Evolutionary conservation across 306 rosid genomes (phyloP), one percentile per base, ranked within the genome.

Genomic region (Citrullus amarus): DNA sequence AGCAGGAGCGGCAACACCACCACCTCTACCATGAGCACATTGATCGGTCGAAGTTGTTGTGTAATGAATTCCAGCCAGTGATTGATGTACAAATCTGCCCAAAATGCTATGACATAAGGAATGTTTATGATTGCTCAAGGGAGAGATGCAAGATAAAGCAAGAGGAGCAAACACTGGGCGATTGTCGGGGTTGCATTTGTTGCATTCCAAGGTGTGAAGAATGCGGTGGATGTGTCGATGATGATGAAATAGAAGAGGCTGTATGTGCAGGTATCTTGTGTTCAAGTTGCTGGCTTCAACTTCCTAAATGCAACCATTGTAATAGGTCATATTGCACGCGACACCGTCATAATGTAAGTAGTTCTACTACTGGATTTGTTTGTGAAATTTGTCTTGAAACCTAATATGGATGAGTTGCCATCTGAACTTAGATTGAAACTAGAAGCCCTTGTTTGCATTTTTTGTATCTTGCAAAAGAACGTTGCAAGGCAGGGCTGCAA

Each of bases 291-390:
- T 92, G 97, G 96, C 89, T 91, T 36, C 77, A 25, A 63, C 89
- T 88, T 81, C 96, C 97, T 12, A 92, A 95, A 79, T 95, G 97
- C 81, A 84, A 79, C 78, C 86, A 82, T 78, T 95, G 98, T 81
- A 90, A 92, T 85, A 91, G 84, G 82, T 91, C 98, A 22, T 91
- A 91, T 28, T 95, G 98, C 34, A 89, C 62, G 79, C 88, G 77
- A 72, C 97, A 95, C 51, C 63, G 81, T 50, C 30, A 79, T 50
- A 78, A 83, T 74, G 77, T 82, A 79, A 34, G 82, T 80, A 43
- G 30, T 53, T 70, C 82, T 43, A 70, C 87, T 9, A 82, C 84
- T 38, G 88, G 81, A 34, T 84, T 89, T 39, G 83, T 88, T 20
- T 92, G 97, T 54, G 88, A 83, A 71, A 84, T 69, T 72, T 89